Base-by-base conservation (phyloP, 805 yeast species). In the Nakazawaea peltata region DNA sequence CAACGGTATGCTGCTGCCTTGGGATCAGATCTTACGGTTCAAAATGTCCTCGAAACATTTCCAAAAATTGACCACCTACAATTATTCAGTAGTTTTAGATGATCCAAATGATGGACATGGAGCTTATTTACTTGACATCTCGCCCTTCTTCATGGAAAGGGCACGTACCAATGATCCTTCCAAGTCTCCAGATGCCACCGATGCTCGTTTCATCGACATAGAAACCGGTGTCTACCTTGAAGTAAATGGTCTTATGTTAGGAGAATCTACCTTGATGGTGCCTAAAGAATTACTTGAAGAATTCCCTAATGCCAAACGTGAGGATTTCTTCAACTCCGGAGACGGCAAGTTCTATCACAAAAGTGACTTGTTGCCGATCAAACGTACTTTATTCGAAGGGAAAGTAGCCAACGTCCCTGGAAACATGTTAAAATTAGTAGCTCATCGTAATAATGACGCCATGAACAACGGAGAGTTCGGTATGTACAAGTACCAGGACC, bases 201-300 rank as follows among this genome's bases (percentile, higher is more conserved):
- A 72, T 48, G 69, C 77, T 6, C 64, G 81, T 41, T 72, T 77
- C 47, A 71, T 77, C 35, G 84, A 77, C 48, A 61, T 65, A 11
- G 67, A 69, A 36, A 67, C 78, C 2, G 84, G 84, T 6, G 49
- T 67, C 8, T 77, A 72, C 46, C 59, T 77, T 36, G 82, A 77
- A 45, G 61, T 77, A 34, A 67, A 74, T 3, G 85, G 78, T 3
- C 47, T 67, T 32, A 57, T 64, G n/a, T 15, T 39, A 11, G 34
- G 45, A 28, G 53, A 50, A 26, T 40, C 44, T n/a, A 36, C 33
- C 10, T 26, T 50, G 5, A n/a, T n/a, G n/a, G n/a, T n/a, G n/a
- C 34, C 41, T 26, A 31, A 31, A 12, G 47, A 45, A 22, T 29
- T 48, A 13, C 40, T 39, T 9, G 37, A 38, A 4, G 46, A 41